Evolutionary conservation across 176 grass and related monocot species (phyloP).

Genomic region (Tillandsia fasciculata): DNA sequence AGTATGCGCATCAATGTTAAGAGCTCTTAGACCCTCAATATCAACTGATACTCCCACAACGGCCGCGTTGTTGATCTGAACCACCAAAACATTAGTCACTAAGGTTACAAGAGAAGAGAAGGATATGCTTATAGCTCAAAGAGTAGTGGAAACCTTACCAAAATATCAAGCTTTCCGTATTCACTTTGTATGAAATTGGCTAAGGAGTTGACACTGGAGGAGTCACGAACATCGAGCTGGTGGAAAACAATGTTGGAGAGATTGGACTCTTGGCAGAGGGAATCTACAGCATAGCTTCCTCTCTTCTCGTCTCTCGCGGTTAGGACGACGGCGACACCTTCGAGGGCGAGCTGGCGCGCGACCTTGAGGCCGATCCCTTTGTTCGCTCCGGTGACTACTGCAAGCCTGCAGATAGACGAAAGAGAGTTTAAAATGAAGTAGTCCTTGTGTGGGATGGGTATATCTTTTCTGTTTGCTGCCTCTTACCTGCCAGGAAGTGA

Average conservation of each 20-base stretch:
- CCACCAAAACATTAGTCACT: not conserved
- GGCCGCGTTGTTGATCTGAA: constrained; percentile 38
- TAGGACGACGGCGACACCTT: constrained; percentile 26
- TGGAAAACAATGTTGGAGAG: constrained; percentile 29
- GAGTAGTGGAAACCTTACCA: constrained; percentile 16
- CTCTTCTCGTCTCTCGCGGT: constrained; percentile 32
- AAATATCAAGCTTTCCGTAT: constrained; percentile 41
- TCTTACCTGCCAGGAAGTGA: not conserved
- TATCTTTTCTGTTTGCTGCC: not conserved
- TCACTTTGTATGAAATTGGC: constrained; percentile 21
- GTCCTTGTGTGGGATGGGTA: not conserved
- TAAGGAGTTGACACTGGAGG: constrained; percentile 19
- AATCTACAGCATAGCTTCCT: constrained; percentile 18
- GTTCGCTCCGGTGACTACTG: constrained; percentile 40
- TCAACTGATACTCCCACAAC: constrained; percentile 24
- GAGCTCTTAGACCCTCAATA: constrained; percentile 42
- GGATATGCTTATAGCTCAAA: not conserved
- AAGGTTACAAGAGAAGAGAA: not conserved
- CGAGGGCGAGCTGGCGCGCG: constrained; percentile 20
- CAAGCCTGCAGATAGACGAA: constrained; percentile 15
- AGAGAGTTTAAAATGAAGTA: not conserved
- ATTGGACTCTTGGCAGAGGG: constrained; percentile 9
- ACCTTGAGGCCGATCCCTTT: constrained; percentile 39
- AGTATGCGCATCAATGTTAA: constrained; percentile 41
- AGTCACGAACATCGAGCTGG: constrained; percentile 29